A percentile compares a stretch with the other conserved stretches of the same genome.
Conservation (phyloP, 2,329 filamentous ascomycete genomes). For the Aspergillus persii region DNA sequence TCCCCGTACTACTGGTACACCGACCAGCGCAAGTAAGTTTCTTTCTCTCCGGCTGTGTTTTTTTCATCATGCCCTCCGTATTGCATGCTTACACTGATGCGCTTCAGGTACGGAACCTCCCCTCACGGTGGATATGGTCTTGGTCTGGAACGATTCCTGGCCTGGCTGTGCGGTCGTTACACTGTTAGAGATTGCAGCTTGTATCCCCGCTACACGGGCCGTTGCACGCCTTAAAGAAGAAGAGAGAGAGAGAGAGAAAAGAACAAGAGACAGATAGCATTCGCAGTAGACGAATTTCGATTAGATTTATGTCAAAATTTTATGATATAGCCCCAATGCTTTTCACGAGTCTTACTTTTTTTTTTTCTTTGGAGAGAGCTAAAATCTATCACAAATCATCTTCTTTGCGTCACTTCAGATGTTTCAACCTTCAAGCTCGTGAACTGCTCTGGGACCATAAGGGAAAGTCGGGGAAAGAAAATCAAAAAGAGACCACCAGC, state of each 20-base stretch:
- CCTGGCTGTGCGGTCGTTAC: constrained; percentile 65
- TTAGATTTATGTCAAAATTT: background rate
- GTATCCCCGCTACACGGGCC: constrained; percentile 52
- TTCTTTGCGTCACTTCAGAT: no score
- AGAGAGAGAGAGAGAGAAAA: constrained; percentile 5
- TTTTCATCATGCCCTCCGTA: background rate
- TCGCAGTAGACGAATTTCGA: background rate
- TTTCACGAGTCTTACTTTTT: no score
- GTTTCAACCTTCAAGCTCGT: no score
- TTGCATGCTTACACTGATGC: no score
- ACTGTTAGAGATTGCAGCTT: constrained; percentile 59
- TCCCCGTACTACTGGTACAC: constrained; percentile 97
- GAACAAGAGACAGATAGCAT: background rate
- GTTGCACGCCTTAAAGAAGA: constrained; percentile 45
- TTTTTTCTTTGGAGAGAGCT: no score
- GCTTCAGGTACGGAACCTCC: constrained; percentile 75
- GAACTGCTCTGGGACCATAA: no score
- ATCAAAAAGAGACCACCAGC: no score
- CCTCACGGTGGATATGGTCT: constrained; percentile 93
- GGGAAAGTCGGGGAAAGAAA: no score
- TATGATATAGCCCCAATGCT: background rate
- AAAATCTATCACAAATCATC: no score
- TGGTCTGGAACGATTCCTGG: constrained; percentile 78
- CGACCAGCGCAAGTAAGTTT: constrained; percentile 84
- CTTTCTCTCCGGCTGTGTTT: constrained; percentile 1